A percentile compares a stretch with the other conserved stretches of the same genome.
Conservation (phyloP, 345 rosid genomes). For the Lepidium sativum region DNA sequence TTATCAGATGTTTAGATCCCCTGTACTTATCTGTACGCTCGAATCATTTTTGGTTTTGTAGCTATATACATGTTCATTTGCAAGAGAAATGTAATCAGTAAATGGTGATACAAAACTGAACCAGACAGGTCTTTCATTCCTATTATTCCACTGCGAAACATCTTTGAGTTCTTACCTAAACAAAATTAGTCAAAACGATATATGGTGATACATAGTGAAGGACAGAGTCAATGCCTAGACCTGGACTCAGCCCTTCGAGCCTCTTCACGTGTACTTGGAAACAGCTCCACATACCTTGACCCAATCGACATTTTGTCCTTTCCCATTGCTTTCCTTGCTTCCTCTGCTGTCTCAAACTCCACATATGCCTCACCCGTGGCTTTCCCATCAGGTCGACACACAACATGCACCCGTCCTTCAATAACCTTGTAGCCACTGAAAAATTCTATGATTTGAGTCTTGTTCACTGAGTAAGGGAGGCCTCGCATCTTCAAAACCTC, state of each 20-base stretch:
- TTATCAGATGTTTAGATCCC: not conserved
- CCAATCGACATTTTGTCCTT: constrained; percentile 93
- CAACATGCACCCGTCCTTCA: constrained; percentile 61
- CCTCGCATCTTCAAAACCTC: constrained; percentile 89
- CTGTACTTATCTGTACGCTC: not conserved
- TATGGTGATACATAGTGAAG: constrained; percentile 16
- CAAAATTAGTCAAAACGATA: constrained; percentile 9
- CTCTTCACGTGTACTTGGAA: constrained; percentile 76
- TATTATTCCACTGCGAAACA: not conserved
- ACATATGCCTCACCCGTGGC: constrained; percentile 92
- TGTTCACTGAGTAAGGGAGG: constrained; percentile 75
- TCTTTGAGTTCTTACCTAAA: not conserved
- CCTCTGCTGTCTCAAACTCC: constrained; percentile 67
- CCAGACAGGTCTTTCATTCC: not conserved
- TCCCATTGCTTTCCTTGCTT: constrained; percentile 78
- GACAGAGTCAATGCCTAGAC: constrained; percentile 60
- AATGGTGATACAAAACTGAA: not conserved
- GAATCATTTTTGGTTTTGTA: not conserved
- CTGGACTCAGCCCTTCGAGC: constrained; percentile 87
- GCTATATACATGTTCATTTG: not conserved
- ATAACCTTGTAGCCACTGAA: constrained; percentile 52
- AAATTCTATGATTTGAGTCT: constrained; percentile 57
- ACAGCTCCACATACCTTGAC: constrained; percentile 76
- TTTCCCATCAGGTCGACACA: constrained; percentile 87
- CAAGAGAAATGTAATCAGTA: not conserved